Evolutionary conservation across 2,329 filamentous ascomycete species (phyloP).

Genomic region (Pyrenophora teres): DNA sequence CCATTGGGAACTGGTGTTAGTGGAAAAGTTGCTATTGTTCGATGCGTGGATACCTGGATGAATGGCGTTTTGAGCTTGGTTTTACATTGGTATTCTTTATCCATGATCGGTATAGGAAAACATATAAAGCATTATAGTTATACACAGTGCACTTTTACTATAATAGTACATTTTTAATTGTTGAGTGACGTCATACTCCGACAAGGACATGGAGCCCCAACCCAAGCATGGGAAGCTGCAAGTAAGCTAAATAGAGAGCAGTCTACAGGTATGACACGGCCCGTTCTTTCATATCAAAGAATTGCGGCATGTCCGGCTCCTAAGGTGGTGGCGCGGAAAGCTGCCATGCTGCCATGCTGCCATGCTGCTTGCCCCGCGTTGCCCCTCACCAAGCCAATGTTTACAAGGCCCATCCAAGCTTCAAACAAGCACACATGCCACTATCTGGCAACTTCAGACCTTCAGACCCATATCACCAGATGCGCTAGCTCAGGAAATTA

Average conservation of each 20-base stretch:
- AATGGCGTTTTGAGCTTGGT: constrained; percentile 7
- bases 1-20: not conserved
- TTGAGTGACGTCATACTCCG: too few relatives aligned
- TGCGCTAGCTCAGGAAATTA: not conserved
- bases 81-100: not conserved
- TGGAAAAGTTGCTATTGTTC: constrained; percentile 1
- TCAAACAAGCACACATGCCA: not conserved
- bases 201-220: too few relatives aligned
- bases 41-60: constrained; percentile 11
- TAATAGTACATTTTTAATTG: too few relatives aligned
- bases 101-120: not conserved
- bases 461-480: not conserved
- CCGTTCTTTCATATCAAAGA: too few relatives aligned
- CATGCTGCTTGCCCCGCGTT: constrained; percentile 29
- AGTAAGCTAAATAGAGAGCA: too few relatives aligned
- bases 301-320: too few relatives aligned
- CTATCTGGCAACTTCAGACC: not conserved
- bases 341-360: too few relatives aligned
- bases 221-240: too few relatives aligned
- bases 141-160: too few relatives aligned
- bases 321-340: too few relatives aligned
- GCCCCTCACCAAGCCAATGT: constrained; percentile 30
- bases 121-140: too few relatives aligned
- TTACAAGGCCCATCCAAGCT: constrained; percentile 8
- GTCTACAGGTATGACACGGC: too few relatives aligned